These are phyloP conservation scores for Lentinus polychrous DNA, from an alignment of 1,284 basidiomycete species.

Conservation along the genomic window DNA sequence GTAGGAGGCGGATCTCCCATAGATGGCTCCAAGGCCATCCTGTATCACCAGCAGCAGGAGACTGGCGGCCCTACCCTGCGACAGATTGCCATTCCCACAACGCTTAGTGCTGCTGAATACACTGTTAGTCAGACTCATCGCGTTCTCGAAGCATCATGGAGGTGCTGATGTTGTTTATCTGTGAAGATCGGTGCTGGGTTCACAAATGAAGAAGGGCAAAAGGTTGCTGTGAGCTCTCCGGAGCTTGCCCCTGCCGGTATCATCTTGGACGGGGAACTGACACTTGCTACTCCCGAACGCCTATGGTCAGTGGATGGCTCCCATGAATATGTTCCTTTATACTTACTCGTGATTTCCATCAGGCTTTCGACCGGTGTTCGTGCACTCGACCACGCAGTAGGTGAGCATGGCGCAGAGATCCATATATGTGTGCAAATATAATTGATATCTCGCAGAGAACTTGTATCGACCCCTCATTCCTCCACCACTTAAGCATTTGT, in stretches of 20 bases:
- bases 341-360: not conserved
- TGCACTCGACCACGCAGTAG: slow-evolving; percentile 74
- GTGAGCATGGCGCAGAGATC: slow-evolving; percentile 28
- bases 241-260: slow-evolving; percentile 62
- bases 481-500: slow-evolving; percentile 56
- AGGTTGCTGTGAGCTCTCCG: slow-evolving; percentile 47
- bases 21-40: slow-evolving; percentile 69
- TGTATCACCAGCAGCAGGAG: slow-evolving; percentile 54
- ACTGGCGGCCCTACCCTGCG: slow-evolving; percentile 36
- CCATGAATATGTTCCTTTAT: not conserved
- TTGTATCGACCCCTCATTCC: slow-evolving; percentile 58
- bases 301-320: slow-evolving; percentile 47
- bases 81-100: slow-evolving; percentile 77
- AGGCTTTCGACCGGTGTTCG: slow-evolving; percentile 76
- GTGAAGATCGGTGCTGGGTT: slow-evolving; percentile 60
- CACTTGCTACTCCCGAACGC: slow-evolving; percentile 64
- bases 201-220: slow-evolving; percentile 66
- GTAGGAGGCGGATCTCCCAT: slow-evolving; percentile 78
- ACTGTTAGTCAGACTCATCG: slow-evolving; percentile 33
- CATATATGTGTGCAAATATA: not conserved
- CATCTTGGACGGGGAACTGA: slow-evolving; percentile 74
- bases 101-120: slow-evolving; percentile 77
- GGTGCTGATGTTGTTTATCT: slow-evolving; percentile 4
- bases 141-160: not conserved
- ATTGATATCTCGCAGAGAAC: slow-evolving; percentile 37